Evolutionary conservation across 2,329 filamentous ascomycete genomes (phyloP).

Genomic region (Neoarthrinium moseri): DNA sequence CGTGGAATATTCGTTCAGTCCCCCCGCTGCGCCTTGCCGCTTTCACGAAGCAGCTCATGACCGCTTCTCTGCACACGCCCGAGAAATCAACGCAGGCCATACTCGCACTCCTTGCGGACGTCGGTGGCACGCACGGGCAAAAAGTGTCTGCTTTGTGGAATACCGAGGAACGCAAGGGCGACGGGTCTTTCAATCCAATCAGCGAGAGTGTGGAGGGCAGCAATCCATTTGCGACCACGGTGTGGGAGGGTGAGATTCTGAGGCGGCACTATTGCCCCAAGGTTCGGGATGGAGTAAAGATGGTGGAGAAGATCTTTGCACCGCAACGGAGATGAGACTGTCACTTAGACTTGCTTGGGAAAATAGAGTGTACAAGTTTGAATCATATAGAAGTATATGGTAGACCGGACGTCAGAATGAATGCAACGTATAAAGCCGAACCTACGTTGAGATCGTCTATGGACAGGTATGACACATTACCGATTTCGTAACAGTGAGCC

Average conservation of each 20-base stretch:
- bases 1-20: conserved; percentile 69
- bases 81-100: conserved; percentile 86
- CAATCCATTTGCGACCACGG: conserved; percentile 85
- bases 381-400: no score
- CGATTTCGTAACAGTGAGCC: no score
- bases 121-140: conserved; percentile 77
- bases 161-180: conserved; percentile 88
- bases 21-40: conserved; percentile 85
- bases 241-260: conserved; percentile 92
- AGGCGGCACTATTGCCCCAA: conserved; percentile 83
- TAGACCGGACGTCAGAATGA: no score
- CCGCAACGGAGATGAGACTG: neutral
- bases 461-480: no score
- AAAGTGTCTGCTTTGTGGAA: conserved; percentile 89
- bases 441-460: no score
- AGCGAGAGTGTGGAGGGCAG: conserved; percentile 75
- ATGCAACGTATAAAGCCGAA: no score
- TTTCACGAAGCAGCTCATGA: conserved; percentile 89
- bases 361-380: no score
- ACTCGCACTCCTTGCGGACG: conserved; percentile 72
- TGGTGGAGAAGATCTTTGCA: conserved; percentile 65
- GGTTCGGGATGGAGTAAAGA: conserved; percentile 72
- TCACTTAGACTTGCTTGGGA: no score
- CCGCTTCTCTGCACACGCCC: conserved; percentile 77
- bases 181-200: conserved; percentile 78